These are phyloP conservation scores for Teunomyces funiuensis DNA, from an alignment of 805 yeast species.

Conservation along the genomic window DNA sequence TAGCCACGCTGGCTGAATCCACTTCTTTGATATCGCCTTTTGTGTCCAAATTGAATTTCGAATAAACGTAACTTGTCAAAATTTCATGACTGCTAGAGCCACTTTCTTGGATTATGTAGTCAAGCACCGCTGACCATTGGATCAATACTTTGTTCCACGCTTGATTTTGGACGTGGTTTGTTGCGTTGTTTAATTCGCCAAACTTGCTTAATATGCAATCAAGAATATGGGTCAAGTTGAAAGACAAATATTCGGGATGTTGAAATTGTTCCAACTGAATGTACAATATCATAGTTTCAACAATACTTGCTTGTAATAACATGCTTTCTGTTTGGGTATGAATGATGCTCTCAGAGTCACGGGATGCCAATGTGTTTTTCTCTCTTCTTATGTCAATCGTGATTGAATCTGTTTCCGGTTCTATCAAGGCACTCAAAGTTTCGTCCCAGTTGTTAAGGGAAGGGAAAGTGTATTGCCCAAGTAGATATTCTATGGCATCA, in stretches of 20 bases:
- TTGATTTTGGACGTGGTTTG: constrained; percentile 30
- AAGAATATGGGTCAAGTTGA: constrained; percentile 25
- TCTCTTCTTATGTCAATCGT: constrained; percentile 17
- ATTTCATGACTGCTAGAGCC: constrained; percentile 41
- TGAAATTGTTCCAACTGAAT: constrained; percentile 43
- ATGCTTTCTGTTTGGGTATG: constrained; percentile 17
- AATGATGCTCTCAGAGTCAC: constrained; percentile 29
- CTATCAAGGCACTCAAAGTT: constrained; percentile 17
- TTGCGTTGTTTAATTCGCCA: constrained; percentile 18
- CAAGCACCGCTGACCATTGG: constrained; percentile 31
- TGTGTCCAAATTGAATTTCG: constrained; percentile 23
- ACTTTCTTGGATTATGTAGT: constrained; percentile 33
- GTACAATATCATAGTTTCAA: constrained; percentile 35
- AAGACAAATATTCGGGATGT: constrained; percentile 34
- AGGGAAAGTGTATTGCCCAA: constrained; percentile 33
- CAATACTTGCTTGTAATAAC: constrained; percentile 30
- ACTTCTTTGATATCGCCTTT: constrained; percentile 5
- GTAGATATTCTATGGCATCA: constrained; percentile 33
- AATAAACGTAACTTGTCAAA: constrained; percentile 29
- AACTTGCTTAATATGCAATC: constrained; percentile 33
- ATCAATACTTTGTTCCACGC: constrained; percentile 30
- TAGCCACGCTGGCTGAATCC: constrained; percentile 1
- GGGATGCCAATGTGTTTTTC: constrained; percentile 19
- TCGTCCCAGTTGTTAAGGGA: constrained; percentile 29
- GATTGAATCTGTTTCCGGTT: constrained; percentile 19